These are phyloP conservation scores for Erythrobasidium yunnanense DNA, from an alignment of 768 basidiomycete genomes.

Conservation along the genomic window DNA sequence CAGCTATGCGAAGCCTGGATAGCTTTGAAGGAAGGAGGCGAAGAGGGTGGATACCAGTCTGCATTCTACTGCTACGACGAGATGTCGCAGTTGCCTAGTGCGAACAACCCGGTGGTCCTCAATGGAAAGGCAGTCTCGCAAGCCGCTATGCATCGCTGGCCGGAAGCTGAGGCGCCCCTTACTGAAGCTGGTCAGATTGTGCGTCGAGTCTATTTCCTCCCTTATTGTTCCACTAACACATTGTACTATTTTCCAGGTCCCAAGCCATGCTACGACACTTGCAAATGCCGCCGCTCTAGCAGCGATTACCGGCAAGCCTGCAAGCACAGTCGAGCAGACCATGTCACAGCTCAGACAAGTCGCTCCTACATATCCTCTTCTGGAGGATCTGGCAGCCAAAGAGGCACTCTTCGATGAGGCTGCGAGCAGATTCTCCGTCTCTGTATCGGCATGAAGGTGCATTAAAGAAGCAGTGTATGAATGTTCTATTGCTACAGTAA, in stretches of 20 bases:
- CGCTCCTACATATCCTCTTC: constrained; percentile 41
- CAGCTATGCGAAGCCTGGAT: constrained; percentile 46
- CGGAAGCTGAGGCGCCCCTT: constrained; percentile 33
- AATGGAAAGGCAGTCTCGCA: constrained; percentile 32
- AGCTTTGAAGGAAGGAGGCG: constrained; percentile 32
- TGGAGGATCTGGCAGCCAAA: constrained; percentile 41
- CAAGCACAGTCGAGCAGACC: constrained; percentile 6
- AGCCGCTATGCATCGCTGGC: constrained; percentile 33
- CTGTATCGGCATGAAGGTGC: constrained; percentile 44
- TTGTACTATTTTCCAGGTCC: constrained; percentile 29
- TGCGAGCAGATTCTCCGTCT: constrained; percentile 41
- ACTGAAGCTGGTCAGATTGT: constrained; percentile 35
- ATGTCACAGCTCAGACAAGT: constrained; percentile 35
- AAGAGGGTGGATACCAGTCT: constrained; percentile 33
- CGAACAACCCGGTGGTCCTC: constrained; percentile 31
- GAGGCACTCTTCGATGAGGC: constrained; percentile 43
- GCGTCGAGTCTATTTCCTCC: background rate
- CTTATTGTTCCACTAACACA: background rate
- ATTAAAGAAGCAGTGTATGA: background rate
- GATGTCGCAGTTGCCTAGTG: constrained; percentile 35
- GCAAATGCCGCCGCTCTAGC: constrained; percentile 36
- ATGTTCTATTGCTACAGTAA: no score
- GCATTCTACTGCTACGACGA: constrained; percentile 39
- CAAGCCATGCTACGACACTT: constrained; percentile 32
- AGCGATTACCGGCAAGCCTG: constrained; percentile 30